Evolutionary conservation across 768 basidiomycete species (phyloP).

Genomic region (Calocera cornea): DNA sequence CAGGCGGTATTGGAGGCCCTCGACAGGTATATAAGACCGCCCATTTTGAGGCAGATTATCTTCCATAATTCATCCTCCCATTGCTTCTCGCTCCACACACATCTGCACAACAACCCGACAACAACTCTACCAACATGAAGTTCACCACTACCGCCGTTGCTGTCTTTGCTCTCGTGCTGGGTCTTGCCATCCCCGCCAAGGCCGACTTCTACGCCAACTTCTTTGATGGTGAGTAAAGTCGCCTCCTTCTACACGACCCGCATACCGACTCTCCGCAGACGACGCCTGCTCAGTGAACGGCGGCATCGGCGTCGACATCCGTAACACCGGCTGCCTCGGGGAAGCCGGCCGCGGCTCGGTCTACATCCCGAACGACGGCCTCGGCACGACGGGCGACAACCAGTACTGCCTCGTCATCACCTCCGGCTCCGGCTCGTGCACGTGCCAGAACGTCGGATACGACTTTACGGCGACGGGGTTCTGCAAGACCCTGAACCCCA

Average conservation of each 20-base stretch:
- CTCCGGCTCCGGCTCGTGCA: not conserved
- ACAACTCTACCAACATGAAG: constrained; percentile 4
- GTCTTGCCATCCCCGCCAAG: constrained; percentile 7
- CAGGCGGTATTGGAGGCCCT: too few relatives aligned
- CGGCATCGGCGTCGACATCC: constrained; percentile 1
- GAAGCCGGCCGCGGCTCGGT: constrained; percentile 6
- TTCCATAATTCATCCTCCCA: too few relatives aligned
- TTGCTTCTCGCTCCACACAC: too few relatives aligned
- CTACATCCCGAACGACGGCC: constrained; percentile 4
- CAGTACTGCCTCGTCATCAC: constrained; percentile 7
- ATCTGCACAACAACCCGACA: too few relatives aligned
- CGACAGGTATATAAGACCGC: too few relatives aligned
- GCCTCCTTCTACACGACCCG: not conserved
- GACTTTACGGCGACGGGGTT: constrained; percentile 7
- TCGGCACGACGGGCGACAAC: not conserved
- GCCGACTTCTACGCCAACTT: constrained; percentile 15
- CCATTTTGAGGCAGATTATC: too few relatives aligned
- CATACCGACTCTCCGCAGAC: constrained; percentile 2
- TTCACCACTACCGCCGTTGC: constrained; percentile 9
- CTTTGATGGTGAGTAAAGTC: constrained; percentile 9
- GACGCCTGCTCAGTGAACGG: constrained; percentile 8
- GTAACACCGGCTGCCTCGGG: constrained; percentile 5
- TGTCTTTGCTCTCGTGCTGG: not conserved
- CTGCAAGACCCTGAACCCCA: not conserved
- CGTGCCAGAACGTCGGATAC: constrained; percentile 6